phyloP scores from a whole-genome alignment of 495 filamentous ascomycete genomes.

The Ascobolus immersus region DNA sequence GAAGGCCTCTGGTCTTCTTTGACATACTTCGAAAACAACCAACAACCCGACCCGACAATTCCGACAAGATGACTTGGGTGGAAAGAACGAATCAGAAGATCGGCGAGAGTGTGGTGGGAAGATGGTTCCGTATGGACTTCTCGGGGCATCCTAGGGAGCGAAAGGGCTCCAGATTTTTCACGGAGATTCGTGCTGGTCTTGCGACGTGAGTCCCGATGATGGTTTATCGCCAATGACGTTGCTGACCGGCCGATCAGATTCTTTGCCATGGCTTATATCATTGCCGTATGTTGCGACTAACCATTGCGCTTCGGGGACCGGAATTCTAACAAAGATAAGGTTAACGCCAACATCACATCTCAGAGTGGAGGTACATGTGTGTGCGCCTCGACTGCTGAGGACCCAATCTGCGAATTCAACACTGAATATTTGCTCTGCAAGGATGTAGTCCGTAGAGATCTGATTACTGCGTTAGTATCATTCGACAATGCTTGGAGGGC shows the following conservation, averaged over 20 bases:
- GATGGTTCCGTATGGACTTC: constrained; percentile 48
- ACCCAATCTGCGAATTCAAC: constrained; percentile 29
- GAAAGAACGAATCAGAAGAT: constrained; percentile 14
- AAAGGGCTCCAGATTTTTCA: constrained; percentile 52
- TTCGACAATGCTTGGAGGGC: background rate
- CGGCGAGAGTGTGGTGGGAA: constrained; percentile 27
- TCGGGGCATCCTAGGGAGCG: constrained; percentile 45
- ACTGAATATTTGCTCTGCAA: constrained; percentile 36
- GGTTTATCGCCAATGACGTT: background rate
- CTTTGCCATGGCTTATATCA: constrained; percentile 58
- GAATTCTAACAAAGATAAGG: constrained; percentile 5
- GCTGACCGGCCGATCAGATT: constrained; percentile 23
- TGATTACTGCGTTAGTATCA: constrained; percentile 32
- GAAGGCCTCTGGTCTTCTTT: background rate
- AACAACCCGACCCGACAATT: background rate
- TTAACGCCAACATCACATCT: constrained; percentile 24
- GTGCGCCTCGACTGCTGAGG: constrained; percentile 25
- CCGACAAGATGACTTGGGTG: constrained; percentile 12
- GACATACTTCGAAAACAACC: background rate
- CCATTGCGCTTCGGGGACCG: constrained; percentile 11
- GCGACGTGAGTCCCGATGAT: constrained; percentile 26
- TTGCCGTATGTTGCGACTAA: constrained; percentile 20
- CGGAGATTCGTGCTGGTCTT: constrained; percentile 50
- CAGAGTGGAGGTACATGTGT: constrained; percentile 48
- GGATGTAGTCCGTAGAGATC: constrained; percentile 42